These are phyloP conservation scores for Cladophialophora chaetospira DNA, from an alignment of 2,329 filamentous ascomycete species.

Conservation along the genomic window DNA sequence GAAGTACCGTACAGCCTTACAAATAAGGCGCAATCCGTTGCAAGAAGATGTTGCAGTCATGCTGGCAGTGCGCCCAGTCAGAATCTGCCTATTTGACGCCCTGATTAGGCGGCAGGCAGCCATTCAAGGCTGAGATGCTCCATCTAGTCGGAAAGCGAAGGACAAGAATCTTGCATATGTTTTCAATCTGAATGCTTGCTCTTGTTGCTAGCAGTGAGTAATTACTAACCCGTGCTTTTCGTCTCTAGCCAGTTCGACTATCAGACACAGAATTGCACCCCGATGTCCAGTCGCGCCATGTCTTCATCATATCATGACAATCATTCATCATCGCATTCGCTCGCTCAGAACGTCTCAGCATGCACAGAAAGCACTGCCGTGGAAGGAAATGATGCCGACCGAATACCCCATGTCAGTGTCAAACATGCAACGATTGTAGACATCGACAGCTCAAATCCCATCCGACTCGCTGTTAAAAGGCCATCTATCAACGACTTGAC, in stretches of 20 bases:
- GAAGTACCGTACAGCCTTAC: slow-evolving; percentile 2
- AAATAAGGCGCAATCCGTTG: not conserved
- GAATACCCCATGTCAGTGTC: not conserved
- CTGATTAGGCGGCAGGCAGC: not conserved
- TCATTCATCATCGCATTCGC: not conserved
- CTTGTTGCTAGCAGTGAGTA: not conserved
- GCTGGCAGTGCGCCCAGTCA: not conserved
- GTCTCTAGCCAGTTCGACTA: not conserved
- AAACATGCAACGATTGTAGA: slow-evolving; percentile 1
- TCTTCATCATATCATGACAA: not conserved
- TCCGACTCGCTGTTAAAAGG: not conserved
- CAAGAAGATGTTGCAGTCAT: not conserved
- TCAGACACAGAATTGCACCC: not conserved
- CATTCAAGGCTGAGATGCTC: slow-evolving; percentile 1
- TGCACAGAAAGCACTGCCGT: not conserved
- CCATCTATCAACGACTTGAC: not conserved
- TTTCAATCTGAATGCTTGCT: not conserved
- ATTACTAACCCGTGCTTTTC: not conserved
- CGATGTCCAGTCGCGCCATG: not conserved
- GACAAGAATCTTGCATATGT: not conserved
- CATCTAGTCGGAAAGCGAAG: not conserved
- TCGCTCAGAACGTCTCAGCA: not conserved
- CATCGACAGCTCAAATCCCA: not conserved
- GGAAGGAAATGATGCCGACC: not conserved
- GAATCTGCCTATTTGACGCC: not conserved